A percentile compares a stretch with the other conserved stretches of the same genome.
These are phyloP conservation scores for Hypomontagnella submonticulosa DNA, from an alignment of 495 filamentous ascomycete genomes.

Conservation along the genomic window DNA sequence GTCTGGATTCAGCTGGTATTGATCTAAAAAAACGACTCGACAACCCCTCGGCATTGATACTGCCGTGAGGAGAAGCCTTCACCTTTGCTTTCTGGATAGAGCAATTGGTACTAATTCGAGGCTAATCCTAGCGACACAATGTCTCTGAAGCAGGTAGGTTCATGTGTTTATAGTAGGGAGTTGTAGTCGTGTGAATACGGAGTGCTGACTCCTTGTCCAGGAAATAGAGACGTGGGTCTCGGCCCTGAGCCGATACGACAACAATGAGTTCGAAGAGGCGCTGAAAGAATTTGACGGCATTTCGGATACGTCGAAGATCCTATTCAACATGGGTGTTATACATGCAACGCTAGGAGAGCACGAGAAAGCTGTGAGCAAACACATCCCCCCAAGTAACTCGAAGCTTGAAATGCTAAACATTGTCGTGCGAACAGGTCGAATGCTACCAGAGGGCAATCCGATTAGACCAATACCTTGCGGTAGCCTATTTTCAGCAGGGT, in stretches of 20 bases:
- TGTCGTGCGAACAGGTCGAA: conserved; percentile 71
- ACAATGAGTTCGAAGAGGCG: conserved; percentile 92
- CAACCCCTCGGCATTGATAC: conserved; percentile 27
- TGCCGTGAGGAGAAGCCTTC: conserved; percentile 36
- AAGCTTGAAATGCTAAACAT: conserved; percentile 22
- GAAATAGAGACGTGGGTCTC: conserved; percentile 99
- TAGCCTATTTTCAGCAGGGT: conserved; percentile 98
- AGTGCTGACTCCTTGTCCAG: conserved; percentile 58
- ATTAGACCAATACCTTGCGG: conserved; percentile 92
- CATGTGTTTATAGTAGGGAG: neutral
- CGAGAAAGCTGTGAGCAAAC: conserved; percentile 82
- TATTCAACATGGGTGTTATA: conserved; percentile 99
- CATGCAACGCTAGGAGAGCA: conserved; percentile 98
- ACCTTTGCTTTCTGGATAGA: conserved; percentile 49
- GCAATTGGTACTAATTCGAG: conserved; percentile 42
- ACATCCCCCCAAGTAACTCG: neutral
- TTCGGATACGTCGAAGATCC: conserved; percentile 95
- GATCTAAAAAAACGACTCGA: conserved; percentile 18
- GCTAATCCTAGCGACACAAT: conserved; percentile 51
- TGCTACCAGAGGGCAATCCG: conserved; percentile 91
- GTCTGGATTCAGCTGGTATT: conserved; percentile 18
- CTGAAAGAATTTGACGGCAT: conserved; percentile 85
- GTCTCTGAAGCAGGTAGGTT: conserved; percentile 81
- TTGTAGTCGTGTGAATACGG: conserved; percentile 20
- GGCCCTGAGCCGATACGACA: conserved; percentile 91